These are phyloP conservation scores for Lenwebbia sp. DNA, from an alignment of 345 rosid genomes.

Conservation along the genomic window DNA sequence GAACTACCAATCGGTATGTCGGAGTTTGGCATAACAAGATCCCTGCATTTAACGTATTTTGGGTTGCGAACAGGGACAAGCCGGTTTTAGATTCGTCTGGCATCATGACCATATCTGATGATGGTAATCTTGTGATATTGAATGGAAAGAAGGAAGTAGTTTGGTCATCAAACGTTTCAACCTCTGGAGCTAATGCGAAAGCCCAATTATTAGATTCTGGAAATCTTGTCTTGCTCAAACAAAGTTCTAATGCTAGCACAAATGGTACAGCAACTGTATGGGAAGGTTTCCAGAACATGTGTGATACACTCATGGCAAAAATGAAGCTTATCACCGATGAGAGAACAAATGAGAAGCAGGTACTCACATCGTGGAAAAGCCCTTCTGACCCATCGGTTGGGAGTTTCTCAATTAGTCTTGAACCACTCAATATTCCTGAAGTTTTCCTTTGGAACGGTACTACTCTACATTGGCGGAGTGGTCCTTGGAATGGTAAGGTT, in stretches of 20 bases:
- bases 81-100: conserved; percentile 42
- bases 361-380: conserved; percentile 16
- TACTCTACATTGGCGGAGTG: conserved; percentile 31
- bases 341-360: background rate
- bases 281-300: conserved; percentile 51
- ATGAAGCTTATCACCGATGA: conserved; percentile 25
- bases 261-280: conserved; percentile 11
- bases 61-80: conserved; percentile 48
- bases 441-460: conserved; percentile 30
- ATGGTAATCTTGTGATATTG: conserved; percentile 36
- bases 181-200: background rate
- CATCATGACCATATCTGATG: conserved; percentile 15
- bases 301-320: conserved; percentile 9
- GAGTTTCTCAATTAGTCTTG: background rate
- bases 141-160: conserved; percentile 5
- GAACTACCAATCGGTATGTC: conserved; percentile 26
- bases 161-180: conserved; percentile 44
- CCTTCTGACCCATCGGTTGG: conserved; percentile 23
- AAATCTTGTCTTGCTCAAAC: conserved; percentile 30
- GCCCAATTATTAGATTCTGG: conserved; percentile 43
- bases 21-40: conserved; percentile 42
- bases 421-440: conserved; percentile 14
- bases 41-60: conserved; percentile 14
- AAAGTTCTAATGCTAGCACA: background rate
- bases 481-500: conserved; percentile 50